Percentiles rank a stretch among this genome's conserved stretches.
Evolutionary conservation across 2,329 filamentous ascomycete species (phyloP).

Genomic region (Sarocladiaceae sp.): DNA sequence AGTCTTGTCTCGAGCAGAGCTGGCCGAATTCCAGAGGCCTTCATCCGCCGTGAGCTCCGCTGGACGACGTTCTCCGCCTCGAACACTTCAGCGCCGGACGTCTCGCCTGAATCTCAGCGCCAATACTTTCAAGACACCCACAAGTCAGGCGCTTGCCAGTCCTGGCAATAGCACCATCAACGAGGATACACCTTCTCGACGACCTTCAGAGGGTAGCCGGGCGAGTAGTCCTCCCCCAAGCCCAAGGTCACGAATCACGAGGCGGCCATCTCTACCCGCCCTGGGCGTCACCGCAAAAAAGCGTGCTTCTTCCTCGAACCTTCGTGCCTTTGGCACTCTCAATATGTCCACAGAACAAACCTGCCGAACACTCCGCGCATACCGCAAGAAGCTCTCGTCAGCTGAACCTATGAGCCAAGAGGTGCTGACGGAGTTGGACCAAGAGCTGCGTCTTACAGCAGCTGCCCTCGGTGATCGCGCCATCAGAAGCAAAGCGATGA

Average conservation of each 20-base stretch:
- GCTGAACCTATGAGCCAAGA: constrained; percentile 54
- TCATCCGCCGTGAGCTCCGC: constrained; percentile 21
- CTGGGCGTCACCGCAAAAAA: constrained; percentile 42
- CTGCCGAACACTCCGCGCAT: constrained; percentile 57
- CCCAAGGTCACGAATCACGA: constrained; percentile 41
- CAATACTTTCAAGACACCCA: constrained; percentile 34
- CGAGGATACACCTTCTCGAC: constrained; percentile 44
- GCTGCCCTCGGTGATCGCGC: constrained; percentile 56
- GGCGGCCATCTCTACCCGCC: constrained; percentile 51
- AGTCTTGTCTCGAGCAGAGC: constrained; percentile 80
- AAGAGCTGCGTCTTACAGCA: constrained; percentile 59
- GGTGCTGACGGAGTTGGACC: constrained; percentile 57
- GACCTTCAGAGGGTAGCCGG: constrained; percentile 39
- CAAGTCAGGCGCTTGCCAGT: constrained; percentile 33
- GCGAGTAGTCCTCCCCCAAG: constrained; percentile 46
- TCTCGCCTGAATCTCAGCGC: constrained; percentile 45
- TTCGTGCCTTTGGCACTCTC: constrained; percentile 48
- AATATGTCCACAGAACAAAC: constrained; percentile 62
- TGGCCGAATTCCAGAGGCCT: constrained; percentile 70
- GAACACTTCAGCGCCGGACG: constrained; percentile 48
- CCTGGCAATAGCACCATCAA: constrained; percentile 33
- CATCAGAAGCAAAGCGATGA: constrained; percentile 49
- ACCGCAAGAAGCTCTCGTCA: constrained; percentile 58
- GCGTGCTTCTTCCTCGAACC: constrained; percentile 41
- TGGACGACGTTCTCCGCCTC: constrained; percentile 52